Base-by-base conservation (phyloP, 352 stramenopile species). In the Thalassiosira sp. region DNA sequence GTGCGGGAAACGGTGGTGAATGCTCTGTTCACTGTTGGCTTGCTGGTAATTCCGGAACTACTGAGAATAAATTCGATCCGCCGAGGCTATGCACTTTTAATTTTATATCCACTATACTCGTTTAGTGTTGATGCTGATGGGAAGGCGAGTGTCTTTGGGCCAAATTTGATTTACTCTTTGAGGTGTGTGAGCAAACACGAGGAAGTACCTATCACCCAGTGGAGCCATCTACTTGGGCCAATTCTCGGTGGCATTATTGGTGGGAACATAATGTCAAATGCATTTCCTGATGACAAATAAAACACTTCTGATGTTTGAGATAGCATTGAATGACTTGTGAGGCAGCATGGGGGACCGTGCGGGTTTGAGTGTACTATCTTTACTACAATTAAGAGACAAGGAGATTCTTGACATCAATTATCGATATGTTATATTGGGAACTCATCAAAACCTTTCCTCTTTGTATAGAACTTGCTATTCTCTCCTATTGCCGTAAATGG, bases 51-150 rank as follows among this genome's bases (percentile, higher is more conserved):
- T 31, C 82, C 82, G 13, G 74, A 79, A 46, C 37, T 89, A 5
- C 65, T 86, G 33, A 67, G 71, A 51, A 63, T 89, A 0, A 89
- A 89, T 63, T 24, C 67, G 0, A 59, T 81, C 11, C 64, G 73
- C n/a, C 24, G 46, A 45, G 76, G 69, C 18, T 71, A 49, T 46
- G 60, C 77, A 8, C 28, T 76, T 2, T 70, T 84, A 10, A 20
- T 79, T n/a, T 49, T 86, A 27, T 85, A 82, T 75, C 82, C 82
- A 5, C 16, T 89, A 15, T 86, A 81, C 31, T 70, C 63, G 33
- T 77, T 80, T 45, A 48, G 56, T 13, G 77, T 86, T 3, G 81
- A 86, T 59, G 51, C 33, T 42, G 42, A 62, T 37, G 75, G 72
- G 13, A 62, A 58, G 20, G 68, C 52, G n/a, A 79, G 62, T 20